A percentile compares a stretch with the other conserved stretches of the same genome.
These are phyloP conservation scores for Kwoniella sp. DNA, from an alignment of 768 basidiomycete genomes.

Conservation along the genomic window DNA sequence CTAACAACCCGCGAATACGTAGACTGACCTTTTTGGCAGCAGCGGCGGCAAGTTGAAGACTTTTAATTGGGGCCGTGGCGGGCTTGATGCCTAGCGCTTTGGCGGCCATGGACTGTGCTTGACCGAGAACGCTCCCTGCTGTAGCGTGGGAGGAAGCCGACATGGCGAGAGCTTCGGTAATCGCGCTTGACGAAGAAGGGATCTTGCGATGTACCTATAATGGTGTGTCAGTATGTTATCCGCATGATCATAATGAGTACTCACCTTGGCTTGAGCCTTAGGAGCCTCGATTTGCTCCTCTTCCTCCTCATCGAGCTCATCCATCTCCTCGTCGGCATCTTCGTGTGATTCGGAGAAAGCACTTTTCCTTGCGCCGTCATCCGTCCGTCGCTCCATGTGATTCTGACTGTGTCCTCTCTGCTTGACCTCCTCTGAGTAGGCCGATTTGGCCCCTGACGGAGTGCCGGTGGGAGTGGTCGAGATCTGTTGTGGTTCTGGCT, in stretches of 20 bases:
- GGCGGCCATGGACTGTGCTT: constrained; percentile 31
- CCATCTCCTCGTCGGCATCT: constrained; percentile 19
- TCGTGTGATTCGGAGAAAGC: not conserved
- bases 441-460: constrained; percentile 13
- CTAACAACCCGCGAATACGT: not conserved
- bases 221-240: not conserved
- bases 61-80: constrained; percentile 63
- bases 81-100: constrained; percentile 46
- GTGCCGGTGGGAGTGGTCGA: constrained; percentile 39
- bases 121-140: constrained; percentile 15
- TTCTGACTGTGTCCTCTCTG: not conserved
- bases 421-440: not conserved
- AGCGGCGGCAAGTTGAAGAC: constrained; percentile 75
- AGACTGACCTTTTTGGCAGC: constrained; percentile 82
- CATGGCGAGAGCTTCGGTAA: constrained; percentile 18
- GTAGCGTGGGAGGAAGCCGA: constrained; percentile 28
- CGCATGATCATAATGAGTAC: not conserved
- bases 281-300: constrained; percentile 16
- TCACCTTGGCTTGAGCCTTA: constrained; percentile 7
- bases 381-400: constrained; percentile 3
- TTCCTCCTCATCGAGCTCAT: constrained; percentile 23
- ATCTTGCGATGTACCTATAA: constrained; percentile 14
- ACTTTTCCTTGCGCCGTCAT: not conserved
- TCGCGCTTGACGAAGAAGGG: constrained; percentile 13
- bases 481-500: not conserved